These are phyloP conservation scores for Leccinellum luteum DNA, from an alignment of 768 basidiomycete species.

Conservation along the genomic window DNA sequence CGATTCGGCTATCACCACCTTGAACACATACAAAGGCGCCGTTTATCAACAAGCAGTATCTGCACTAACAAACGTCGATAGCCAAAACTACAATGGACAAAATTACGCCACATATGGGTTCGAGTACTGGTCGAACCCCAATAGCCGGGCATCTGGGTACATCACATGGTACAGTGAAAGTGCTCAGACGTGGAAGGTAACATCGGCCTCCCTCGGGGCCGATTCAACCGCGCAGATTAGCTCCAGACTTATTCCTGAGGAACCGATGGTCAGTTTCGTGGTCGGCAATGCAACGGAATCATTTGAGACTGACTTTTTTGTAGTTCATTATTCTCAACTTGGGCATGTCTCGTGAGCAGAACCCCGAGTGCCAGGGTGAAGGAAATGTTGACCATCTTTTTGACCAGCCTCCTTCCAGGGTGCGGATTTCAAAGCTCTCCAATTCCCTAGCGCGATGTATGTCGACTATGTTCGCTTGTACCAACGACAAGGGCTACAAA, in stretches of 20 bases:
- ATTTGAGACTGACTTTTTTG: conserved; percentile 9
- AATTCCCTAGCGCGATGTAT: conserved; percentile 78
- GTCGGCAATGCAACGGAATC: background rate
- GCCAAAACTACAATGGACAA: conserved; percentile 52
- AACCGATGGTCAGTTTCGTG: conserved; percentile 76
- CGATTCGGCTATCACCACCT: conserved; percentile 45
- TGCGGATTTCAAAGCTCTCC: conserved; percentile 66
- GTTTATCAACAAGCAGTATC: conserved; percentile 74
- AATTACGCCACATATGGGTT: conserved; percentile 65
- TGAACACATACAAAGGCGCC: conserved; percentile 72
- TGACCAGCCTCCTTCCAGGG: conserved; percentile 60
- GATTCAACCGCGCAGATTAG: conserved; percentile 57
- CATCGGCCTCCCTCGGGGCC: conserved; percentile 62
- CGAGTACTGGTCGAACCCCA: conserved; percentile 81
- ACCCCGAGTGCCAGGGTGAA: background rate
- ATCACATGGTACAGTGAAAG: conserved; percentile 82
- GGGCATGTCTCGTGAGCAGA: conserved; percentile 62
- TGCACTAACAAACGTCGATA: conserved; percentile 55
- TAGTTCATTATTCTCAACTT: conserved; percentile 85
- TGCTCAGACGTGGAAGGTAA: conserved; percentile 67
- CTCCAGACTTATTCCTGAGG: conserved; percentile 73
- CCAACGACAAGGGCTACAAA: conserved; percentile 68
- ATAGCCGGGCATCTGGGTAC: conserved; percentile 61
- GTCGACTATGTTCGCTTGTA: conserved; percentile 91
- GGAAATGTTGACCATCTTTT: conserved; percentile 3